These are phyloP conservation scores for Lachnellula subtilissima DNA, from an alignment of 2,329 filamentous ascomycete species.

Conservation along the genomic window DNA sequence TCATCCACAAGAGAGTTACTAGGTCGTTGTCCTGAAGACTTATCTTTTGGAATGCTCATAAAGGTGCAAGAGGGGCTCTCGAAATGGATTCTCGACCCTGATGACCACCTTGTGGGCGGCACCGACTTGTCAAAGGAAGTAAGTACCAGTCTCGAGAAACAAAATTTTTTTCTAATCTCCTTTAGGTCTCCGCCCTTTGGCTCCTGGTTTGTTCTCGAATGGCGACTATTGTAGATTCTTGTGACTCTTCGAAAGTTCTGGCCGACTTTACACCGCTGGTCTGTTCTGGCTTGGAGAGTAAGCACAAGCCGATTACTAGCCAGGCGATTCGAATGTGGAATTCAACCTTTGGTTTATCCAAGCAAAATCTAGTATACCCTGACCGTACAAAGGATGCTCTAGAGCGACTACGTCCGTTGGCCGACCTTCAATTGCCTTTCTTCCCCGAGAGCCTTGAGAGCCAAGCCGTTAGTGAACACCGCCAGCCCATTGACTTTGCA, in stretches of 20 bases:
- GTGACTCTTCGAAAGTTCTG: constrained; percentile 40
- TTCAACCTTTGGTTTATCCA: constrained; percentile 55
- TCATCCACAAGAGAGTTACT: constrained; percentile 33
- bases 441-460: constrained; percentile 36
- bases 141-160: constrained; percentile 29
- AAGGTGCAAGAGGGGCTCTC: constrained; percentile 58
- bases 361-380: constrained; percentile 57
- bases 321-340: constrained; percentile 64
- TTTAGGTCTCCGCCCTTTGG: constrained; percentile 48
- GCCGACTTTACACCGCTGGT: constrained; percentile 50
- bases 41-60: constrained; percentile 51
- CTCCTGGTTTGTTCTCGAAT: constrained; percentile 38
- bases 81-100: constrained; percentile 59
- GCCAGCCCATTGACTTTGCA: constrained; percentile 33
- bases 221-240: constrained; percentile 34
- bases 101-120: constrained; percentile 39
- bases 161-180: constrained; percentile 24
- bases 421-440: constrained; percentile 46
- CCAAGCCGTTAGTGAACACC: constrained; percentile 27
- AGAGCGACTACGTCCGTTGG: constrained; percentile 51
- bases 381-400: constrained; percentile 58
- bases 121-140: constrained; percentile 42
- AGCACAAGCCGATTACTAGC: constrained; percentile 50
- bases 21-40: constrained; percentile 37
- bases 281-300: constrained; percentile 53